Percentiles rank a stretch among this genome's conserved stretches.
Evolutionary conservation across 495 filamentous ascomycete species (phyloP).

Genomic region (Tuber brumale): DNA sequence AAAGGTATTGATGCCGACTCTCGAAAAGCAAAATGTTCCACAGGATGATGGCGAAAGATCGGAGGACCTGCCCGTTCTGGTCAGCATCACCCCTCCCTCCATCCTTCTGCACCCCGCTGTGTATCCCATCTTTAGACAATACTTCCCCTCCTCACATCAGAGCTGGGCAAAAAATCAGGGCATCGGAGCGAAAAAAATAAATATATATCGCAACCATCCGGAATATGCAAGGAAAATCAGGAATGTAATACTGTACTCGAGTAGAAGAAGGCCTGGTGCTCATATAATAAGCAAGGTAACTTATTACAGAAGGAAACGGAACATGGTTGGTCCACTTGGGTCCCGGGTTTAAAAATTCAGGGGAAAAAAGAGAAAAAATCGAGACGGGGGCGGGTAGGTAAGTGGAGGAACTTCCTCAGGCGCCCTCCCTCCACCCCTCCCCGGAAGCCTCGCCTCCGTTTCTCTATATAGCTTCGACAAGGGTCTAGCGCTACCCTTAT

Average conservation of each 20-base stretch:
- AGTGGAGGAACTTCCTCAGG: not conserved
- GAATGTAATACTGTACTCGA: not conserved
- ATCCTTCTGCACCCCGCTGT: not conserved
- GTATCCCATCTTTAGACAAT: not conserved
- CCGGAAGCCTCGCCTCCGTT: not conserved
- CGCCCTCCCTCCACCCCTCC: not conserved
- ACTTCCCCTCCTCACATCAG: not conserved
- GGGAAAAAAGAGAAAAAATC: not conserved
- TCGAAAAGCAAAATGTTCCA: not conserved
- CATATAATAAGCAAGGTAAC: not conserved
- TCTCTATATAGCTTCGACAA: not conserved
- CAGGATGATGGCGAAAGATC: not conserved
- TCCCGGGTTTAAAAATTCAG: not conserved
- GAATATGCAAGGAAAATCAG: not conserved
- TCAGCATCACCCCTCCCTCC: not conserved
- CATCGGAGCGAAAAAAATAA: not conserved
- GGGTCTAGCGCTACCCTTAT: not conserved
- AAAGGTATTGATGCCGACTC: not conserved
- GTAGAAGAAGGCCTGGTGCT: not conserved
- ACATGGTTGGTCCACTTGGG: not conserved
- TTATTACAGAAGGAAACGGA: not conserved
- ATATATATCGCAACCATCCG: not conserved
- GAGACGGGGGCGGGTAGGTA: not conserved
- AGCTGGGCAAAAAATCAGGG: not conserved
- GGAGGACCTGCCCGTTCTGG: not conserved